A percentile compares a stretch with the other conserved stretches of the same genome.
phyloP scores from a whole-genome alignment of 139 green algal species.

The Picochlorum sp. region DNA sequence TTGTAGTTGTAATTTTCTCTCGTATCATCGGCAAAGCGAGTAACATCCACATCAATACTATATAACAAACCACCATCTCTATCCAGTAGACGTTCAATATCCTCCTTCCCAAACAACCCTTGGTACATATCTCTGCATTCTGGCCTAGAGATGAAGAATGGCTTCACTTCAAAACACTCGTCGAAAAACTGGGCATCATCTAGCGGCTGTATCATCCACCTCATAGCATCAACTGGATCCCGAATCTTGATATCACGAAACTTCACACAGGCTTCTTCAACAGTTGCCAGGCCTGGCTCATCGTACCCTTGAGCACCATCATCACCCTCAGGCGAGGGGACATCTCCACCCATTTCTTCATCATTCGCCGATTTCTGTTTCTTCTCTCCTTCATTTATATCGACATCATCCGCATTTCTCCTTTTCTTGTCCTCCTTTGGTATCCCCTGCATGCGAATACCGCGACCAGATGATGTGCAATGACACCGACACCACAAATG shows the following conservation, averaged over 20 bases:
- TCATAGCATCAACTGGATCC: too few relatives aligned
- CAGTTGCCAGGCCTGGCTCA: too few relatives aligned
- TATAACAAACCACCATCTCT: slow-evolving; percentile 30
- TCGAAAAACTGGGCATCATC: background rate
- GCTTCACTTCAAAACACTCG: slow-evolving; percentile 1
- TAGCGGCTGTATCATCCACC: too few relatives aligned
- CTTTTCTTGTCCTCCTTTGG: background rate
- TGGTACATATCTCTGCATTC: slow-evolving; percentile 18
- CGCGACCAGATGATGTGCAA: too few relatives aligned
- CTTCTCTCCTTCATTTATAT: background rate
- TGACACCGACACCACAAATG: too few relatives aligned
- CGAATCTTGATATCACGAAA: too few relatives aligned
- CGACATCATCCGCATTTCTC: background rate
- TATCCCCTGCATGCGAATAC: too few relatives aligned
- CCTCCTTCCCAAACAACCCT: slow-evolving; percentile 28
- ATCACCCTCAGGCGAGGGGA: too few relatives aligned
- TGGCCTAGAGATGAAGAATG: slow-evolving; percentile 35
- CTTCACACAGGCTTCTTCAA: too few relatives aligned
- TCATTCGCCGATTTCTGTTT: too few relatives aligned
- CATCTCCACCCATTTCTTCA: too few relatives aligned
- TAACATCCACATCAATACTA: slow-evolving; percentile 55
- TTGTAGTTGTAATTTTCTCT: slow-evolving; percentile 45
- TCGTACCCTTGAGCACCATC: too few relatives aligned
- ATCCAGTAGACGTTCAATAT: slow-evolving; percentile 28
- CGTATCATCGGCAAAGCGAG: slow-evolving; percentile 22